A percentile compares a stretch with the other conserved stretches of the same genome.
phyloP scores from a whole-genome alignment of 352 stramenopile species.

The Phytophthora multivora region DNA sequence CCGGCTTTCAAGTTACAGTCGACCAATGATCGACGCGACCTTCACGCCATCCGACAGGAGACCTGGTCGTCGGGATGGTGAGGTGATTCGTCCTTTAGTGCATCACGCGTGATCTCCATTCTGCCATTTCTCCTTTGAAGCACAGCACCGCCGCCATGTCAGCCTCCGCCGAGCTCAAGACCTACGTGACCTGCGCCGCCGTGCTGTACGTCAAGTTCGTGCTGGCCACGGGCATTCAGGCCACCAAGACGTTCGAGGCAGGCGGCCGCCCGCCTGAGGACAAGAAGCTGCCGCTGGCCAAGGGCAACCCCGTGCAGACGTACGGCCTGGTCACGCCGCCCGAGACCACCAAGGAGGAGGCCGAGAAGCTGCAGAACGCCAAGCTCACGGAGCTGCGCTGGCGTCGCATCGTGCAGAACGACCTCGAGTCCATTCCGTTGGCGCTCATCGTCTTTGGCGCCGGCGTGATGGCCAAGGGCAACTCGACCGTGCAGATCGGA shows the following conservation, averaged over 20 bases:
- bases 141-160: conserved; percentile 23
- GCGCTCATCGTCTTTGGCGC: conserved; percentile 53
- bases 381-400: conserved; percentile 46
- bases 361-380: conserved; percentile 37
- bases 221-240: conserved; percentile 48
- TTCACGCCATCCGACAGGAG: conserved; percentile 33
- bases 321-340: conserved; percentile 40
- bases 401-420: conserved; percentile 63
- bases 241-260: conserved; percentile 51
- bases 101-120: conserved; percentile 14
- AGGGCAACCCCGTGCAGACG: conserved; percentile 43
- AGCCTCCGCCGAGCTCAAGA: conserved; percentile 46
- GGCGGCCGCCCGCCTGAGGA: conserved; percentile 58
- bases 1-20: conserved; percentile 3
- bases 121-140: conserved; percentile 10
- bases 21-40: conserved; percentile 8
- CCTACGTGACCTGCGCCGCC: conserved; percentile 53
- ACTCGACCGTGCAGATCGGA: conserved; percentile 31
- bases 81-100: background rate
- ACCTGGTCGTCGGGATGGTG: conserved; percentile 16
- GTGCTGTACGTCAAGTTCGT: conserved; percentile 78
- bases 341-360: conserved; percentile 27
- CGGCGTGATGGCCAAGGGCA: conserved; percentile 39
- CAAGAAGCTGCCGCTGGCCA: conserved; percentile 43
- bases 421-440: conserved; percentile 63